Evolutionary conservation across 768 basidiomycete species (phyloP).

Genomic region (Calocera cornea): DNA sequence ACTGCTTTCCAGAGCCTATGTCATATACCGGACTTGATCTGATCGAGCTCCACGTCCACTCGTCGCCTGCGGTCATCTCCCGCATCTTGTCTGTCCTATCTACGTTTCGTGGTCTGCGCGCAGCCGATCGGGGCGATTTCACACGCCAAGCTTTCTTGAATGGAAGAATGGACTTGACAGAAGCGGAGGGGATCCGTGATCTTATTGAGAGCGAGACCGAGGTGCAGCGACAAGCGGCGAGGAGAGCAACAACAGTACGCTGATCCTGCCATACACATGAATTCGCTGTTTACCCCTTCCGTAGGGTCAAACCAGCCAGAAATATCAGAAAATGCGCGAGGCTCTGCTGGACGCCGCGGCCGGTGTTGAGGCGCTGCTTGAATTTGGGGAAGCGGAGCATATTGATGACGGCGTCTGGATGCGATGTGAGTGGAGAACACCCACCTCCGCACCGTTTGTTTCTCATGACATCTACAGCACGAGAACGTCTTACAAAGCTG

Average conservation of each 20-base stretch:
- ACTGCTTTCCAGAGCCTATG: conserved; percentile 39
- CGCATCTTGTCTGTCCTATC: conserved; percentile 48
- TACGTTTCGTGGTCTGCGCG: conserved; percentile 47
- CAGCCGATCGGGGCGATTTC: conserved; percentile 80
- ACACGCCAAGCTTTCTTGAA: conserved; percentile 69
- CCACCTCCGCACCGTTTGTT: not conserved
- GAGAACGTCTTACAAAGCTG: conserved; percentile 36
- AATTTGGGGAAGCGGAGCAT: conserved; percentile 86
- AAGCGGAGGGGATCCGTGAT: conserved; percentile 79
- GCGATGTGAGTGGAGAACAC: conserved; percentile 34
- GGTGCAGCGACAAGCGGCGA: conserved; percentile 57
- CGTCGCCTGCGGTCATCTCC: conserved; percentile 70
- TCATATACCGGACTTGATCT: conserved; percentile 78
- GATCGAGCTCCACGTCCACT: conserved; percentile 76
- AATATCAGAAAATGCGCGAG: conserved; percentile 61
- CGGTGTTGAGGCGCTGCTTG: conserved; percentile 89
- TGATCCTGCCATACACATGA: conserved; percentile 2
- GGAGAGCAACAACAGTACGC: conserved; percentile 54
- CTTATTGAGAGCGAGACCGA: conserved; percentile 84
- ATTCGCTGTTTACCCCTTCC: not conserved
- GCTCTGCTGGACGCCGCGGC: conserved; percentile 85
- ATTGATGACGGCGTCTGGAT: conserved; percentile 71
- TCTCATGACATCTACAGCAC: conserved; percentile 32
- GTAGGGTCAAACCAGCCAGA: conserved; percentile 49
- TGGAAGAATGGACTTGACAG: conserved; percentile 72